Evolutionary conservation across 2,329 filamentous ascomycete species (phyloP).

Genomic region (Dryadomyces quercus-mongolicae): DNA sequence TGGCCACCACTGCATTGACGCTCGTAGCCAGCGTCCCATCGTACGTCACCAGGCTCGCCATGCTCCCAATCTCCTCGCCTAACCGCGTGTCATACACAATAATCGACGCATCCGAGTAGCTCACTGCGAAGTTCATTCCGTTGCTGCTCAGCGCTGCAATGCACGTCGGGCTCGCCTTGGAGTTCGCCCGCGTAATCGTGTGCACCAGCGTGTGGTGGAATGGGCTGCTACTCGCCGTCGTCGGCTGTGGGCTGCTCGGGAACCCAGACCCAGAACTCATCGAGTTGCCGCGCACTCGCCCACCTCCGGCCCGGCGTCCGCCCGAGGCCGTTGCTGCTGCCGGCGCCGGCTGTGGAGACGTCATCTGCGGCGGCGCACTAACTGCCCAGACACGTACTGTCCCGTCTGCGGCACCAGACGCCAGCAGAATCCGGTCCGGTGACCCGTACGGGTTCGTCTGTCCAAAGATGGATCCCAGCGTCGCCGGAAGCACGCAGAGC

Average conservation of each 20-base stretch:
- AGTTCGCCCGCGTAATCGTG: slow-evolving; percentile 61
- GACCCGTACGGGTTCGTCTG: slow-evolving; percentile 62
- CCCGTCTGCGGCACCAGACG: slow-evolving; percentile 82
- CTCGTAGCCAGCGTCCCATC: slow-evolving; percentile 68
- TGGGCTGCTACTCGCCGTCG: slow-evolving; percentile 68
- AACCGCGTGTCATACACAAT: slow-evolving; percentile 86
- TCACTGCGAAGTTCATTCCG: slow-evolving; percentile 85
- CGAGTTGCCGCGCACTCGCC: slow-evolving; percentile 77
- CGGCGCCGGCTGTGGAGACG: slow-evolving; percentile 60
- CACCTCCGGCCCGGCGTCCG: slow-evolving; percentile 48
- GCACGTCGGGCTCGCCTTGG: slow-evolving; percentile 68
- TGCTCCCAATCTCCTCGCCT: slow-evolving; percentile 80
- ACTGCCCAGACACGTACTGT: slow-evolving; percentile 90
- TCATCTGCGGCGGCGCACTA: slow-evolving; percentile 75
- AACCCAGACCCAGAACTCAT: slow-evolving; percentile 92
- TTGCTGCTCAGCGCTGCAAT: slow-evolving; percentile 77
- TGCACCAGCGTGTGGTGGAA: slow-evolving; percentile 85
- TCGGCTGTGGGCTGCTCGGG: slow-evolving; percentile 81
- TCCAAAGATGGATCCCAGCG: slow-evolving; percentile 69
- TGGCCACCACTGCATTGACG: slow-evolving; percentile 85
- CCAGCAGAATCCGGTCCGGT: slow-evolving; percentile 78
- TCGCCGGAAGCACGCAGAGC: slow-evolving; percentile 80
- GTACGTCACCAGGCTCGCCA: slow-evolving; percentile 91
- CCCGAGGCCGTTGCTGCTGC: slow-evolving; percentile 48
- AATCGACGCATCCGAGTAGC: slow-evolving; percentile 81